A percentile compares a stretch with the other conserved stretches of the same genome.
phyloP scores from a whole-genome alignment of 2,329 filamentous ascomycete genomes.

The Microdochium trichocladiopsis region DNA sequence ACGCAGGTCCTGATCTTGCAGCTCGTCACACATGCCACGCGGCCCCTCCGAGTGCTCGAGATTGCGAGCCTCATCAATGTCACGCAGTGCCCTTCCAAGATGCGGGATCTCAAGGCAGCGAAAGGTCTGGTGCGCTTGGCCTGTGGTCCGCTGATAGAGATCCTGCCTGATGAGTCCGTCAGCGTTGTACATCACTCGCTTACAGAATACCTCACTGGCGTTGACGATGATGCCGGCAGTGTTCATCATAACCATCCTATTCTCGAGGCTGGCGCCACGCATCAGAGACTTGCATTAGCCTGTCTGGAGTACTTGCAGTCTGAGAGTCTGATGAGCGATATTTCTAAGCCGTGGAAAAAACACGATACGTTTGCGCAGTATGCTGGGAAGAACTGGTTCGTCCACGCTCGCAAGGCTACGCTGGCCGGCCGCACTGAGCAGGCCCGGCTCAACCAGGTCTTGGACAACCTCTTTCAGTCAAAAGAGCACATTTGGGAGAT shows the following conservation, averaged over 20 bases:
- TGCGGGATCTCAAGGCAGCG: slow-evolving; percentile 13
- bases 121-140: slow-evolving; percentile 29
- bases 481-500: neutral
- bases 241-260: neutral
- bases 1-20: slow-evolving; percentile 26
- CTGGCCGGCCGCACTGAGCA: neutral
- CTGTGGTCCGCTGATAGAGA: slow-evolving; percentile 35
- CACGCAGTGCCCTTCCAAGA: neutral
- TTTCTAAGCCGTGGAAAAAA: neutral
- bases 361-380: neutral
- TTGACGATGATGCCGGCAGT: neutral
- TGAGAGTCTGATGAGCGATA: neutral
- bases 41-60: slow-evolving; percentile 33
- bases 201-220: slow-evolving; percentile 32
- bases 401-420: neutral
- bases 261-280: neutral
- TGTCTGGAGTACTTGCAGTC: slow-evolving; percentile 1
- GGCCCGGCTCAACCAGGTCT: neutral
- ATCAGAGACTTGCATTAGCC: slow-evolving; percentile 1
- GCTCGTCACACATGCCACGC: slow-evolving; percentile 30
- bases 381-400: neutral
- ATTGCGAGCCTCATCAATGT: slow-evolving; percentile 10
- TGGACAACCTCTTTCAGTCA: neutral
- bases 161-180: slow-evolving; percentile 34
- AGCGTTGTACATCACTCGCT: slow-evolving; percentile 39